Percentiles rank a stretch among this genome's conserved stretches.
Conservation (phyloP, 805 yeast species). For the Candida mattraensis region DNA sequence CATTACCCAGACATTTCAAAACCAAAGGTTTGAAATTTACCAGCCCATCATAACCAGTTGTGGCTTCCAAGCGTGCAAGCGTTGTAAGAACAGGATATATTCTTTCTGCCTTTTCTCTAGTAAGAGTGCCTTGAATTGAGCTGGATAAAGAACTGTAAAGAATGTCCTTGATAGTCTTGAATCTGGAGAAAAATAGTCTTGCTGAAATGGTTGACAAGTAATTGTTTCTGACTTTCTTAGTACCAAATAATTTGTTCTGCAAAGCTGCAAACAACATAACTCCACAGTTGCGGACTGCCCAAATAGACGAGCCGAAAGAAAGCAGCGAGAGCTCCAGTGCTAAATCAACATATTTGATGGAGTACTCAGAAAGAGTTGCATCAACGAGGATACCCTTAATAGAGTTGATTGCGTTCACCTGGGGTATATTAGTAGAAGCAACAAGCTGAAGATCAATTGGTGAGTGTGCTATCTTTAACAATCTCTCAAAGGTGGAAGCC, state of each 20-base stretch:
- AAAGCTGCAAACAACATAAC: constrained; percentile 89
- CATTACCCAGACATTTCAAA: constrained; percentile 46
- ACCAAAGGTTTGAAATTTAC: constrained; percentile 52
- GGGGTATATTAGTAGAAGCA: constrained; percentile 73
- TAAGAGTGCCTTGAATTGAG: constrained; percentile 26
- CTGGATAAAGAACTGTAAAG: constrained; percentile 44
- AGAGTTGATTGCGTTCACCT: constrained; percentile 91
- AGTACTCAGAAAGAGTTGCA: constrained; percentile 54
- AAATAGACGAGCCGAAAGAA: constrained; percentile 62
- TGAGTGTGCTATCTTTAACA: constrained; percentile 53
- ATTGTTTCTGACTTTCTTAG: constrained; percentile 38
- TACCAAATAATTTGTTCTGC: constrained; percentile 78
- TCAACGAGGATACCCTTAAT: constrained; percentile 74
- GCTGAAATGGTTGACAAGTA: constrained; percentile 36
- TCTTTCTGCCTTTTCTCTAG: constrained; percentile 47
- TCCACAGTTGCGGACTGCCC: constrained; percentile 92
- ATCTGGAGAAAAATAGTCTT: constrained; percentile 68
- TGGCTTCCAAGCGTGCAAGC: constrained; percentile 64
- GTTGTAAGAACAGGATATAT: constrained; percentile 77
- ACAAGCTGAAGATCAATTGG: constrained; percentile 43
- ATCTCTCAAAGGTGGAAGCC: constrained; percentile 46
- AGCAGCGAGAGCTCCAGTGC: constrained; percentile 61
- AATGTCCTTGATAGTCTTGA: constrained; percentile 48
- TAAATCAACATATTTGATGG: constrained; percentile 51
- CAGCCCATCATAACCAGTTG: constrained; percentile 53